Conservation (phyloP, 2,329 filamentous ascomycete species). For the Beauveria brongniartii region DNA sequence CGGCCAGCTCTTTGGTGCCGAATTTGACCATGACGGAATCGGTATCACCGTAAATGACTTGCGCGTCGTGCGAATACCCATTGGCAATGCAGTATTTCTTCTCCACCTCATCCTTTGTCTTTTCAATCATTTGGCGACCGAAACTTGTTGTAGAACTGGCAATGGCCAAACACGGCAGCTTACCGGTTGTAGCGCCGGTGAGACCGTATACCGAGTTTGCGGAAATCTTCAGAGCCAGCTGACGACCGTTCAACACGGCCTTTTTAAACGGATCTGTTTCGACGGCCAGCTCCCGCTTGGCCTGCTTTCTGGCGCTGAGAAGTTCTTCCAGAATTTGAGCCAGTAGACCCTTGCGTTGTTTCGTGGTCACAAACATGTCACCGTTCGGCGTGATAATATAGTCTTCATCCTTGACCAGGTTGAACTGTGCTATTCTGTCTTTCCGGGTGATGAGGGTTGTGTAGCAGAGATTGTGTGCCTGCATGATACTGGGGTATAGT, state of each 20-base stretch:
- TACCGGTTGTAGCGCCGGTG: conserved; percentile 91
- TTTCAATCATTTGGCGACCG: conserved; percentile 98
- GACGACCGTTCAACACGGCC: conserved; percentile 93
- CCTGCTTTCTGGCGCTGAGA: conserved; percentile 83
- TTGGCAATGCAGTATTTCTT: conserved; percentile 83
- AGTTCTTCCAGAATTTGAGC: conserved; percentile 95
- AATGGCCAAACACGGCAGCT: conserved; percentile 88
- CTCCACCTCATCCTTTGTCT: conserved; percentile 94
- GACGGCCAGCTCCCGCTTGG: conserved; percentile 78
- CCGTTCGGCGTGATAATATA: conserved; percentile 95
- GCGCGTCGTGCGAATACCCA: conserved; percentile 86
- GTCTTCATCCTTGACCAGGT: conserved; percentile 79
- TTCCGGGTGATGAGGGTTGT: conserved; percentile 78
- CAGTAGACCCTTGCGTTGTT: conserved; percentile 83
- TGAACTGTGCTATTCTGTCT: conserved; percentile 64
- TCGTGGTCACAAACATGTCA: conserved; percentile 82
- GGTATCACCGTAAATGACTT: conserved; percentile 97
- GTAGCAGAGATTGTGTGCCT: conserved; percentile 97
- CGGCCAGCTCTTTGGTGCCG: conserved; percentile 74
- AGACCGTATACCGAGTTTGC: conserved; percentile 98
- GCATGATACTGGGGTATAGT: conserved; percentile 96
- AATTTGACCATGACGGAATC: conserved; percentile 99
- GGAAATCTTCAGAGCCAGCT: conserved; percentile 90
- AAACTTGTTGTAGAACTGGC: conserved; percentile 96
- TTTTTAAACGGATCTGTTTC: conserved; percentile 97